Base-by-base conservation (phyloP, 139 green algal genomes). In the Edaphochlamys debaryana region DNA sequence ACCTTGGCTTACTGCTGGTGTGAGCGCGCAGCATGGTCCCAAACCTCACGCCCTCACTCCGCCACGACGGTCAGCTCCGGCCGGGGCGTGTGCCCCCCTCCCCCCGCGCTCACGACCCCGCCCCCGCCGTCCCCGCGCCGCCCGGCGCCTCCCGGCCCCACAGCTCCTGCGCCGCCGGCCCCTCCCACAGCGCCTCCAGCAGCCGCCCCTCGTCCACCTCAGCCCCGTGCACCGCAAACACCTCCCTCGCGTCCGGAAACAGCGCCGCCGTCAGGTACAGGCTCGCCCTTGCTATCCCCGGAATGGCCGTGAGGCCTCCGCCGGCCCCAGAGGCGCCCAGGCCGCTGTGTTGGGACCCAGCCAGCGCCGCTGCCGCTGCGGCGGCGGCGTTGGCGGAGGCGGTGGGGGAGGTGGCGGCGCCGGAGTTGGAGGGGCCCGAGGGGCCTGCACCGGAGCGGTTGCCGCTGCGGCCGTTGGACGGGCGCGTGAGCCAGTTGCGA, bases 181-280 rank as follows among this genome's bases (percentile, higher is more conserved):
- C 63, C 30, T 83, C 77, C 77, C 63, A 74, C 19, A 83, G 60
- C 32, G 20, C 66, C 78, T 84, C 78, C 45, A 70, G 22, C 78
- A 84, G 34, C 66, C 48, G 22, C 0, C 3, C 27, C 45, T 84
- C 78, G 30, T 84, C 78, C 66, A 76, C 66, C 4, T 76, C 78
- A 0, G 36, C 66, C 27, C 45, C 54, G 37, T 84, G 78, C 30
- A 41, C 34, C 48, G 76, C 7, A 19, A 37, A 84, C 78, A 84
- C 3, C 66, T 84, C 78, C 48, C 78, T 48, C 0, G 29, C 68
- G 36, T 84, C 78, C 1, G 66, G 50, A 1, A 68, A 54, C 66
- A 84, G 67, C 37, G 48, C 37, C 20, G n/a, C 78, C 15, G 66
- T 84, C 66, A 84, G 48, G 66, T 84, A 84, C 34, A 76, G 66